Conservation (phyloP, 208 protist genomes). For the Trypanosomatidae sp. region DNA sequence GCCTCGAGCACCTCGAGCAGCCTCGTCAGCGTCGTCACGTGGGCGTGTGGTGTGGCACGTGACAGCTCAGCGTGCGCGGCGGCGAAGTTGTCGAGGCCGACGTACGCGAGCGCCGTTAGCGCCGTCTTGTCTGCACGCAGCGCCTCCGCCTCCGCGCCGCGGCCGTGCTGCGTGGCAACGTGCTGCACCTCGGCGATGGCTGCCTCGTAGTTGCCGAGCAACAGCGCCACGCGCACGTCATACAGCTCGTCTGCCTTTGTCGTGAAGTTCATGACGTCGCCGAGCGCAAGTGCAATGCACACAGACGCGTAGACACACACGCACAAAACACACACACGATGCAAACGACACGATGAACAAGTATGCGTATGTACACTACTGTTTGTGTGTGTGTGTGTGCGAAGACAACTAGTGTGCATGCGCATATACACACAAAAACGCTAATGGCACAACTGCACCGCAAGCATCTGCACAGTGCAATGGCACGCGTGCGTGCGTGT, state of each 20-base stretch:
- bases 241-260: conserved; percentile 71
- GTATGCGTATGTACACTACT: too few species aligned
- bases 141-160: conserved; percentile 27
- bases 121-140: conserved; percentile 59
- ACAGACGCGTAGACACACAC: too few species aligned
- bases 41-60: conserved; percentile 23
- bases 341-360: too few species aligned
- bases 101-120: conserved; percentile 48
- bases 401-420: too few species aligned
- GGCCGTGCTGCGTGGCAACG: conserved; percentile 14
- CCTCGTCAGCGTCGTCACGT: conserved; percentile 26
- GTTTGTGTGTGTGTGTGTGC: too few species aligned
- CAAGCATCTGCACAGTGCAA: too few species aligned
- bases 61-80: conserved; percentile 48
- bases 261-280: too few species aligned
- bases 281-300: too few species aligned
- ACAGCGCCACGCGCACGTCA: conserved; percentile 73
- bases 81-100: conserved; percentile 63
- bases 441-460: too few species aligned
- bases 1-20: conserved; percentile 37
- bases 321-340: too few species aligned
- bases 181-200: conserved; percentile 54
- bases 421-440: too few species aligned
- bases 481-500: too few species aligned
- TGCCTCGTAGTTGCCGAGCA: conserved; percentile 75